These are phyloP conservation scores for Colletotrichum cereale DNA, from an alignment of 2,329 filamentous ascomycete genomes.

Conservation along the genomic window DNA sequence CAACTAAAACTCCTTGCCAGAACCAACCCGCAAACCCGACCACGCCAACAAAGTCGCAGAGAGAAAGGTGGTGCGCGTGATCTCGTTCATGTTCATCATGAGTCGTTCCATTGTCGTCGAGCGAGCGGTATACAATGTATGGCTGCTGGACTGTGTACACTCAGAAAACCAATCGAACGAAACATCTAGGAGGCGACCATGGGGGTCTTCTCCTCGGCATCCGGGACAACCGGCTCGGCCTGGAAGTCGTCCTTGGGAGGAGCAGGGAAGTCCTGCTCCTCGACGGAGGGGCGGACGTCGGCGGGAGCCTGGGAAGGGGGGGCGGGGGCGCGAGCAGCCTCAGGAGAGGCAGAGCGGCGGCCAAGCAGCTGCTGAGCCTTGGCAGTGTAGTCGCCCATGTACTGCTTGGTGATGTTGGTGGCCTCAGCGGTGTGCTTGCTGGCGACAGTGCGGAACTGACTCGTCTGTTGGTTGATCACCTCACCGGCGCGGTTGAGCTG, in stretches of 20 bases:
- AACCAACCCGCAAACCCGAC: constrained; percentile 33
- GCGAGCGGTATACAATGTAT: constrained; percentile 33
- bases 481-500: constrained; percentile 70
- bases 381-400: constrained; percentile 75
- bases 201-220: constrained; percentile 43
- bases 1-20: constrained; percentile 33
- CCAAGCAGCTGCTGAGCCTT: constrained; percentile 76
- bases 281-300: constrained; percentile 40
- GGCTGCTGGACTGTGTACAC: constrained; percentile 29
- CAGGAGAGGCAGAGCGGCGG: constrained; percentile 59
- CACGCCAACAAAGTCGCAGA: constrained; percentile 32
- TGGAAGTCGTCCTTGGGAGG: constrained; percentile 39
- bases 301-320: constrained; percentile 38
- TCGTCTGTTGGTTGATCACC: constrained; percentile 71
- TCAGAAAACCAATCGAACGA: constrained; percentile 37
- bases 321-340: constrained; percentile 55
- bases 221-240: constrained; percentile 44
- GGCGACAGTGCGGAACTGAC: constrained; percentile 71
- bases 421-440: constrained; percentile 74
- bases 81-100: constrained; percentile 38
- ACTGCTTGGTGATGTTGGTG: constrained; percentile 74
- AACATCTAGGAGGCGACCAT: constrained; percentile 42
- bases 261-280: constrained; percentile 43
- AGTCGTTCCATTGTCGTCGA: constrained; percentile 40
- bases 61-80: constrained; percentile 27